Evolutionary conservation across 768 basidiomycete genomes (phyloP).

Genomic region (Pisolithus orientalis): DNA sequence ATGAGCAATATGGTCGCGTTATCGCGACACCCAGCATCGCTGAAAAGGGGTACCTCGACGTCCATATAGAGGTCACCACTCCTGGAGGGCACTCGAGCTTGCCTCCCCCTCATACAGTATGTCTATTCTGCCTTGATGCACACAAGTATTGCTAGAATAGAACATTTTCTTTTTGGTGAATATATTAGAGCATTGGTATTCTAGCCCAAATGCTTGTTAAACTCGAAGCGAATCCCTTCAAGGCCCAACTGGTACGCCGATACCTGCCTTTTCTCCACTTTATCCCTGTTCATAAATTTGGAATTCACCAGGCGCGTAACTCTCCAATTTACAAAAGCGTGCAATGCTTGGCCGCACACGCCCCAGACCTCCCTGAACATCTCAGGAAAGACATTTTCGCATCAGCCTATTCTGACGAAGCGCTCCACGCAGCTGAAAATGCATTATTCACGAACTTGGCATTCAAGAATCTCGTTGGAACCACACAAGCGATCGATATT

Average conservation of each 20-base stretch:
- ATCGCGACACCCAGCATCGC: slow-evolving; percentile 60
- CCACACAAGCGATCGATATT: slow-evolving; percentile 73
- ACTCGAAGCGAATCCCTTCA: slow-evolving; percentile 61
- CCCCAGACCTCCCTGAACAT: slow-evolving; percentile 42
- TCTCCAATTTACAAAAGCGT: slow-evolving; percentile 55
- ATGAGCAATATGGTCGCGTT: slow-evolving; percentile 43
- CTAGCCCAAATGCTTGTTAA: slow-evolving; percentile 63
- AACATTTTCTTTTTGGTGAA: no score
- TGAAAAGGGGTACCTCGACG: slow-evolving; percentile 69
- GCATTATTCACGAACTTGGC: slow-evolving; percentile 33
- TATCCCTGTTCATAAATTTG: not conserved
- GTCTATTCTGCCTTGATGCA: slow-evolving; percentile 5
- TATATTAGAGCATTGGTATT: slow-evolving; percentile 72
- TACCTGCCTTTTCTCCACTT: not conserved
- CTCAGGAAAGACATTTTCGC: slow-evolving; percentile 43
- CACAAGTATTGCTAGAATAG: slow-evolving; percentile 4
- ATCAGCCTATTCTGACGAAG: slow-evolving; percentile 42
- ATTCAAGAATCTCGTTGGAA: slow-evolving; percentile 42
- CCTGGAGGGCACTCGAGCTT: slow-evolving; percentile 84
- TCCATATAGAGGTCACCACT: slow-evolving; percentile 56
- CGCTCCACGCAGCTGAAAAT: slow-evolving; percentile 47
- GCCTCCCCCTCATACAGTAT: slow-evolving; percentile 74
- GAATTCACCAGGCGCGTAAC: slow-evolving; percentile 36
- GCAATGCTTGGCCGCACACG: slow-evolving; percentile 63
- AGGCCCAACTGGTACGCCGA: slow-evolving; percentile 41